Evolutionary conservation across 371 early-diverging fungal genomes (phyloP).

Genomic region (Mucor circinelloides): DNA sequence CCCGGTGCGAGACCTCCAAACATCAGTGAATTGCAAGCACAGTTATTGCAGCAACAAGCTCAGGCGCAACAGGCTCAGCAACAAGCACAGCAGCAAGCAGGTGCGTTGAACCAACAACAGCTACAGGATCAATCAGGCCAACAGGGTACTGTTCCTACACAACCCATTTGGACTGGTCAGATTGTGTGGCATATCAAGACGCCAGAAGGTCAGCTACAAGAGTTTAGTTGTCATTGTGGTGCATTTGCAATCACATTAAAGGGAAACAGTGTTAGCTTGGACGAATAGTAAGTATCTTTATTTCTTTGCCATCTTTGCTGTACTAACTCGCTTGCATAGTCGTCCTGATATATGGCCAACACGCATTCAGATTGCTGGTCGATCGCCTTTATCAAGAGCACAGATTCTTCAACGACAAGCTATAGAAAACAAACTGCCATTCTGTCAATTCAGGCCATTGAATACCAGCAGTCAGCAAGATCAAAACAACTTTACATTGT

Average conservation of each 20-base stretch:
- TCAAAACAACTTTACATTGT: constrained; percentile 47
- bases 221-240: constrained; percentile 50
- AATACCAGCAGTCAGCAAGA: constrained; percentile 47
- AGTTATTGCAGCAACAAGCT: constrained; percentile 14
- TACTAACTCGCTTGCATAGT: constrained; percentile 9
- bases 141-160: constrained; percentile 29
- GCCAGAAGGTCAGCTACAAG: constrained; percentile 42
- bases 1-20: constrained; percentile 7
- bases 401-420: constrained; percentile 48
- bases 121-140: constrained; percentile 22
- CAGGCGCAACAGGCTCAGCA: constrained; percentile 32
- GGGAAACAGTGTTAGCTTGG: constrained; percentile 38
- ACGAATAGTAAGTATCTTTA: constrained; percentile 56
- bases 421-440: constrained; percentile 51
- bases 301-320: background rate
- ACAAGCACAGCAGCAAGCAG: constrained; percentile 22
- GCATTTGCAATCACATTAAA: constrained; percentile 50
- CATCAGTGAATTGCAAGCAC: constrained; percentile 23
- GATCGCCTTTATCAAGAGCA: constrained; percentile 50
- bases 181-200: constrained; percentile 59
- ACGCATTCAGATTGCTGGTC: constrained; percentile 50
- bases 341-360: constrained; percentile 55
- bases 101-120: background rate
- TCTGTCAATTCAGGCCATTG: constrained; percentile 56
- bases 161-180: constrained; percentile 61